Evolutionary conservation across 2,329 filamentous ascomycete species (phyloP).

Genomic region (Pestalotiopsis sp.): DNA sequence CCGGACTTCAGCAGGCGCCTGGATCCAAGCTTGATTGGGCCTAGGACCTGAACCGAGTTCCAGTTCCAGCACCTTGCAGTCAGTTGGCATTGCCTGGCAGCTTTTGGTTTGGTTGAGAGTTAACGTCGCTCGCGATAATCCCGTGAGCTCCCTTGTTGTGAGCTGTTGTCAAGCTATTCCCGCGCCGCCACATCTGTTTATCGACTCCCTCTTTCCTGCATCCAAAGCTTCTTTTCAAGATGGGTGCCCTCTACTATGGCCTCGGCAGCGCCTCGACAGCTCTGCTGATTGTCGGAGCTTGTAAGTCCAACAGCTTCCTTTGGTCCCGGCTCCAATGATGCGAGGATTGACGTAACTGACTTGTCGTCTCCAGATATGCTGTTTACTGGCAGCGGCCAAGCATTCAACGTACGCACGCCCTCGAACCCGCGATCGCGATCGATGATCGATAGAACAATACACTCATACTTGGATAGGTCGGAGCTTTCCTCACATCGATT

Average conservation of each 20-base stretch:
- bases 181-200: neutral
- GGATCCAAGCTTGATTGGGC: neutral
- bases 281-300: constrained; percentile 18
- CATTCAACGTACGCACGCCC: constrained; percentile 77
- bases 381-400: constrained; percentile 93
- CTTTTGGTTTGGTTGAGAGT: neutral
- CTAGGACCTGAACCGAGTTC: neutral
- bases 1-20: neutral
- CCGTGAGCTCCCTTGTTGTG: constrained; percentile 10
- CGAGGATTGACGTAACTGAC: constrained; percentile 3
- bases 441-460: neutral
- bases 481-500: constrained; percentile 89
- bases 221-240: constrained; percentile 10
- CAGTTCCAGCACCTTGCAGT: neutral
- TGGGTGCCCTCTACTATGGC: constrained; percentile 16
- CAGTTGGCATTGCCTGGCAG: constrained; percentile 6
- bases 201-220: neutral
- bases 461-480: constrained; percentile 62
- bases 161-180: constrained; percentile 9
- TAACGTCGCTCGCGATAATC: constrained; percentile 15
- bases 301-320: constrained; percentile 10
- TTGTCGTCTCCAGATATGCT: constrained; percentile 77
- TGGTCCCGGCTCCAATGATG: neutral
- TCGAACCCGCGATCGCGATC: neutral
- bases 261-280: constrained; percentile 17